Evolutionary conservation across 1,284 basidiomycete genomes (phyloP).

Genomic region (Dichomitus squalens): DNA sequence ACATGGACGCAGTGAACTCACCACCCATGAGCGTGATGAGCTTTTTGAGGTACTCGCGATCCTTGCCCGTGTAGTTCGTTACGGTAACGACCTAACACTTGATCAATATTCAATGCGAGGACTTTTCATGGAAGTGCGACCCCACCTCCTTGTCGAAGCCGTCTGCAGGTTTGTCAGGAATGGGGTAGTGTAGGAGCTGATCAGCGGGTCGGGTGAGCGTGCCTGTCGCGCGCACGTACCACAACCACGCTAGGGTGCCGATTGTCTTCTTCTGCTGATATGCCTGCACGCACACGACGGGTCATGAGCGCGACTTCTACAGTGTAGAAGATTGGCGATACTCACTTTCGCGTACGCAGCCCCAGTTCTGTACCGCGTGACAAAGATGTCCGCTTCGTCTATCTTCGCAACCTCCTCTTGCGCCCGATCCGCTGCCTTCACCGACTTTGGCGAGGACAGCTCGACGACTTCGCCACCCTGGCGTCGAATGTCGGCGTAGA

Average conservation of each 20-base stretch:
- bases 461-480: conserved; percentile 58
- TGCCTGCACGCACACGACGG: conserved; percentile 48
- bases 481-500: conserved; percentile 58
- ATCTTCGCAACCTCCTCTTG: conserved; percentile 41
- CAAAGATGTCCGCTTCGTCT: conserved; percentile 62
- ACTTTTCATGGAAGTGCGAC: background rate
- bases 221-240: conserved; percentile 71
- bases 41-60: conserved; percentile 84
- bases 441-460: conserved; percentile 29
- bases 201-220: conserved; percentile 67
- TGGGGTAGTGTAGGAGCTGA: conserved; percentile 61
- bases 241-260: conserved; percentile 81
- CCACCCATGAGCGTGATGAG: conserved; percentile 80
- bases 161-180: conserved; percentile 43
- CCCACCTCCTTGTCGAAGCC: conserved; percentile 44
- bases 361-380: conserved; percentile 71
- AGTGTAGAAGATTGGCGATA: background rate
- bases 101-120: background rate
- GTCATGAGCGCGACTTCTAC: background rate
- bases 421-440: conserved; percentile 36
- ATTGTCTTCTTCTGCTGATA: conserved; percentile 62
- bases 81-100: conserved; percentile 69
- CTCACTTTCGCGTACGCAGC: conserved; percentile 67
- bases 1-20: conserved; percentile 81
- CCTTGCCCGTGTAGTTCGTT: conserved; percentile 85